phyloP scores from a whole-genome alignment of 768 basidiomycete species.

The Psilocybe cubensis region DNA sequence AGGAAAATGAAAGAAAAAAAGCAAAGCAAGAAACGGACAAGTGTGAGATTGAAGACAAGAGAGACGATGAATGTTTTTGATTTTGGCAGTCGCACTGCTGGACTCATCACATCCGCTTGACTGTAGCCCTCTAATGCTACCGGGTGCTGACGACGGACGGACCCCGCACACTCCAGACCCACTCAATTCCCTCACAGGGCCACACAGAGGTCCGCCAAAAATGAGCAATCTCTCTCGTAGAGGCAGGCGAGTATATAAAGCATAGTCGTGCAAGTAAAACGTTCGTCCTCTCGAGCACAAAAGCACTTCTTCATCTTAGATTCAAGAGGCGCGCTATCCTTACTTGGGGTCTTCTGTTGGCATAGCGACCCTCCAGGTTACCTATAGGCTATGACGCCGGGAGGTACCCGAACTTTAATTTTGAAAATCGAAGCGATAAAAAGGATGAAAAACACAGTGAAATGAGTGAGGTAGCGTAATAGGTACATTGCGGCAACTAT shows the following conservation, averaged over 20 bases:
- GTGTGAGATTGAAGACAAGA: no score
- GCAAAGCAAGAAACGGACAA: constrained; percentile 5
- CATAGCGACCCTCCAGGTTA: constrained; percentile 13
- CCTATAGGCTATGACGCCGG: not conserved
- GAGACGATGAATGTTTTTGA: constrained; percentile 9
- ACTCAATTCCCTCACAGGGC: not conserved
- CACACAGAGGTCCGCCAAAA: not conserved
- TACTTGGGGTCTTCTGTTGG: constrained; percentile 17
- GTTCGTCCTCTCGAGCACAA: not conserved
- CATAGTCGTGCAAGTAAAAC: no score
- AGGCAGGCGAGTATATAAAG: not conserved
- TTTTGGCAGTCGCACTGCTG: not conserved
- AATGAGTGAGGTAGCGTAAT: not conserved
- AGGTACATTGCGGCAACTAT: constrained; percentile 3
- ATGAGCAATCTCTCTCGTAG: not conserved
- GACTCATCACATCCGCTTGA: not conserved
- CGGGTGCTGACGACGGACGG: constrained; percentile 5
- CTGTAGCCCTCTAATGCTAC: not conserved
- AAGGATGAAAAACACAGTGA: not conserved
- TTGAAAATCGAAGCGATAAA: not conserved
- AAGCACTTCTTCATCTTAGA: not conserved
- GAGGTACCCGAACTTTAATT: not conserved
- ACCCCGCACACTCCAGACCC: constrained; percentile 10
- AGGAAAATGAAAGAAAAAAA: constrained; percentile 4
- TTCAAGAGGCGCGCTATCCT: constrained; percentile 3